Evolutionary conservation across 345 rosid species (phyloP).

Genomic region (Citrus hindsii): DNA sequence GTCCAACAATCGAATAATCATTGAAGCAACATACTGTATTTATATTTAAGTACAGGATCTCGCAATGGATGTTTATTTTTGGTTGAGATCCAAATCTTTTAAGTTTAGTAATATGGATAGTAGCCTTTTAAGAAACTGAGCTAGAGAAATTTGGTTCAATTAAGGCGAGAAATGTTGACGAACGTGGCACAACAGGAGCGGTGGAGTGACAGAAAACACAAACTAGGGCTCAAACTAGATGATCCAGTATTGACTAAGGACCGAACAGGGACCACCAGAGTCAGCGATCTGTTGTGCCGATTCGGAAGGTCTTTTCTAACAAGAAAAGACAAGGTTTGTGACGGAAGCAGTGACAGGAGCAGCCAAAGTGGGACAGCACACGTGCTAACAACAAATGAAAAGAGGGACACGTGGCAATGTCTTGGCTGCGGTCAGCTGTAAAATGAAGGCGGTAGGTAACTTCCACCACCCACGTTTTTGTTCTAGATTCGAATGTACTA

Average conservation of each 20-base stretch:
- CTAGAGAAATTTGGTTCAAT: background rate
- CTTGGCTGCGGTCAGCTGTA: background rate
- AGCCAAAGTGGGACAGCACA: background rate
- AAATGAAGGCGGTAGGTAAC: background rate
- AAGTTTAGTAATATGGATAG: no score
- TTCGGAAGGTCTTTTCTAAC: background rate
- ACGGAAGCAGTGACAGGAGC: constrained; percentile 34
- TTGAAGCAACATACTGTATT: no score
- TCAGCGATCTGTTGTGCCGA: constrained; percentile 6
- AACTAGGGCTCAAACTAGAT: background rate
- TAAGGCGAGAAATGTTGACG: no score
- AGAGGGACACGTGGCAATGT: background rate
- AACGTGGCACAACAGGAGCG: background rate
- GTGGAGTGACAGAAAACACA: background rate
- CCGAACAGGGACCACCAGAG: background rate
- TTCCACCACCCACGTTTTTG: constrained; percentile 2
- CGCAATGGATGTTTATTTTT: no score
- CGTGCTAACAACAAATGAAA: background rate
- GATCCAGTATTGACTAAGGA: background rate
- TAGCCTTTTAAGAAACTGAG: no score
- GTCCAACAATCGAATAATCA: no score
- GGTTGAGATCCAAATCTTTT: no score
- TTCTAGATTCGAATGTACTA: background rate
- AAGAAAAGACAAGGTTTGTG: constrained; percentile 9
- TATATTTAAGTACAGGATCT: no score